Evolutionary conservation across 2,329 filamentous ascomycete genomes (phyloP), one percentile per base, ranked within the genome.

Genomic region (Chaetomium globosum): DNA sequence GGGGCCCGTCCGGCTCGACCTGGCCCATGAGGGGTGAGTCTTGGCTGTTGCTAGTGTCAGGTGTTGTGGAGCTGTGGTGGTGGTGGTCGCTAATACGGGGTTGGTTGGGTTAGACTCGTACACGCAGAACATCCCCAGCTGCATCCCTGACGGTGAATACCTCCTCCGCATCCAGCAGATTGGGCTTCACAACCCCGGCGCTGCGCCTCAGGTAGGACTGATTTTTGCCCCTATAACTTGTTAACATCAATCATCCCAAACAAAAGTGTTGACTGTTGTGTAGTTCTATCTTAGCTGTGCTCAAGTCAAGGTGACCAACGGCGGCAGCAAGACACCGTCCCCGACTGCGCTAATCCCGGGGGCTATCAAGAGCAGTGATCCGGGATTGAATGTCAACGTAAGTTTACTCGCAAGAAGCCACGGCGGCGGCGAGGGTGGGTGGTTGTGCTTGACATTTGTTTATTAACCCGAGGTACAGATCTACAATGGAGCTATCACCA

Each of bases 81-180:
- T 19, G 8, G 39, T n/a, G 19, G 39, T n/a, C 23, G 26, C 48
- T 60, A 48, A 39, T 43, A 2, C 2, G 12, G 2, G 33, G 9
- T 36, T 31, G 6, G 19, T 23, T 51, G 43, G 19, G 16, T n/a
- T 31, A 74, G 74, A 68, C n/a, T 69, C 75, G 0, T 79, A 79
- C 72, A 73, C 74, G 1, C 73, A 70, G 68, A 72, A 77, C 60
- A 82, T 88, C 68, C 85, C 85, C 3, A 70, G 74, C 30, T 81
- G 81, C 68, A 79, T 88, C 61, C 80, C 80, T 36, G 73, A 83
- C 48, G 86, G 86, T 65, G 82, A 87, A 68, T 88, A 88, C 72
- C 81, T 88, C 39, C 77, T 87, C 36, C 79, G 85, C 48, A 83
- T 86, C 73, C 85, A 87, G 64, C 80, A 84, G 61, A 81, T 89